phyloP scores from a whole-genome alignment of 2,329 filamentous ascomycete species.

The Ophiostoma sp. region DNA sequence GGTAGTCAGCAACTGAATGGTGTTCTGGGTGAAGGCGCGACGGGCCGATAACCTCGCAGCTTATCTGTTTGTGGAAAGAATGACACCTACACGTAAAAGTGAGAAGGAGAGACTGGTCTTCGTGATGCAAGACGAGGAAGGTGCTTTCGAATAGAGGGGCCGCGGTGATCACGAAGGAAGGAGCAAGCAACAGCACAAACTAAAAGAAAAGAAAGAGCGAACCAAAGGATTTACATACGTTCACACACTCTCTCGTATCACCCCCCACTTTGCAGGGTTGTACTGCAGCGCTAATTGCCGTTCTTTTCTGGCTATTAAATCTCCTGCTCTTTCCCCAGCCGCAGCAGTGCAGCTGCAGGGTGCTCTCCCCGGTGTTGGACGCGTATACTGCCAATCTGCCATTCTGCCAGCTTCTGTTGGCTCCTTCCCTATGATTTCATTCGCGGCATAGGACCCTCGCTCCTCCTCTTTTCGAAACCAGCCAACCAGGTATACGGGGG shows the following conservation, averaged over 20 bases:
- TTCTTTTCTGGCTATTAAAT: neutral
- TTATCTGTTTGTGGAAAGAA: neutral
- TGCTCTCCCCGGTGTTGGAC: neutral
- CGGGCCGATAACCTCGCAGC: neutral
- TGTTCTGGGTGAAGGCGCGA: neutral
- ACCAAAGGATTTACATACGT: conserved; percentile 11
- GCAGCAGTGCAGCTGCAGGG: neutral
- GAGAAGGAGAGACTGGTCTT: neutral
- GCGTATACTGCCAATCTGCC: neutral
- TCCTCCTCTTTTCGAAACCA: neutral
- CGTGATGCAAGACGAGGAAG: neutral
- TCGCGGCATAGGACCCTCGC: neutral
- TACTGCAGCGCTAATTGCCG: conserved; percentile 19
- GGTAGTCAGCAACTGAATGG: neutral
- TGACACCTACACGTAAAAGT: neutral
- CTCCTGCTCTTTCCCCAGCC: conserved; percentile 1
- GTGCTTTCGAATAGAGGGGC: neutral
- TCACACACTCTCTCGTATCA: neutral
- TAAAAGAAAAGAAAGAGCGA: neutral
- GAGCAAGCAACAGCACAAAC: neutral
- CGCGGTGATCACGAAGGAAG: neutral
- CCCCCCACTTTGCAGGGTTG: conserved; percentile 6
- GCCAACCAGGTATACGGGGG: neutral
- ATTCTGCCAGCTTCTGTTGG: conserved; percentile 2
- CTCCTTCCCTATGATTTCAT: neutral